phyloP scores from a whole-genome alignment of 2,329 filamentous ascomycete species.

The Pestalotiopsis sp. region DNA sequence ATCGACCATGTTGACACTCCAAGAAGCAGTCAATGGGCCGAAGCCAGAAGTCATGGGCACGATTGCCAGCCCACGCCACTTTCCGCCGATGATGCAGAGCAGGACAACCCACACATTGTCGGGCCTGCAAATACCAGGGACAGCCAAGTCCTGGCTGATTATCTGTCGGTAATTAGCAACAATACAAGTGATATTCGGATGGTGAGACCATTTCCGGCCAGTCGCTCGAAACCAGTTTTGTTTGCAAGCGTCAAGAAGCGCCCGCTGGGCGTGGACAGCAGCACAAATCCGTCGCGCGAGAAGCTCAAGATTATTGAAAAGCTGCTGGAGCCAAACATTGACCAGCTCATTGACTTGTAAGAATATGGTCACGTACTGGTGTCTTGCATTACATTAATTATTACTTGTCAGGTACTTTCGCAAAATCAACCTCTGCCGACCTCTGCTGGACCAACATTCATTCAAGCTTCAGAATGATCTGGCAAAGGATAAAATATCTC shows the following conservation, averaged over 20 bases:
- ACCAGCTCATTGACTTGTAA: constrained; percentile 51
- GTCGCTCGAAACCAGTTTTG: constrained; percentile 36
- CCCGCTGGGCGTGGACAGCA: constrained; percentile 42
- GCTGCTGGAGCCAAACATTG: constrained; percentile 55
- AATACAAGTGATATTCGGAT: constrained; percentile 23
- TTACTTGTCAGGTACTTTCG: constrained; percentile 48
- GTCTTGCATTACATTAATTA: constrained; percentile 1
- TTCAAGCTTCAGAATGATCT: constrained; percentile 51
- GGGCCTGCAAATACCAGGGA: constrained; percentile 62
- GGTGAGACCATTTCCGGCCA: constrained; percentile 22
- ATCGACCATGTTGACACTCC: background rate
- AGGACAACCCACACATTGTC: constrained; percentile 54
- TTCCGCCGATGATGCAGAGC: constrained; percentile 34
- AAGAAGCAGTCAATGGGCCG: constrained; percentile 12
- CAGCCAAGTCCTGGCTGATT: constrained; percentile 62
- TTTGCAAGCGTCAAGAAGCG: constrained; percentile 49
- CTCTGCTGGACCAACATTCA: constrained; percentile 56
- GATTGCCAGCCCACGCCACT: constrained; percentile 13
- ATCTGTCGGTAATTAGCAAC: constrained; percentile 45
- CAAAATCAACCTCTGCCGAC: constrained; percentile 61
- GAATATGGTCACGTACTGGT: constrained; percentile 17
- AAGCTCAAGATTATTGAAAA: constrained; percentile 61
- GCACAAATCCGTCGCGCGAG: constrained; percentile 38
- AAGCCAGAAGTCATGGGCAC: constrained; percentile 27
- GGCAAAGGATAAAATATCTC: constrained; percentile 51